Base-by-base conservation (phyloP, 768 basidiomycete genomes). In the Russula vinacea region DNA sequence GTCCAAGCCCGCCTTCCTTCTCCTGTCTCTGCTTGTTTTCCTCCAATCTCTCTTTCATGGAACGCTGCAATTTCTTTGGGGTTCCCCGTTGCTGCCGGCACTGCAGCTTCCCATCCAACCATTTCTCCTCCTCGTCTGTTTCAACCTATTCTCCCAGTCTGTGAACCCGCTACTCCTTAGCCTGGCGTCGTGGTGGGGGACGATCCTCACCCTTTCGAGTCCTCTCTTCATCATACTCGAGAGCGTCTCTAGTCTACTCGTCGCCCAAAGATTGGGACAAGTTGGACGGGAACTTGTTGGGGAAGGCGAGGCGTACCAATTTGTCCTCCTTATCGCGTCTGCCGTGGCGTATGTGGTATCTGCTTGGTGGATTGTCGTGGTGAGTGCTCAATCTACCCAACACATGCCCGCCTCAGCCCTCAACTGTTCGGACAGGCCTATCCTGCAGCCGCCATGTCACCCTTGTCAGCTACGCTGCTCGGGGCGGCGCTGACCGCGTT, bases 401-500 rank as follows among this genome's bases (percentile, higher is more conserved):
- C 29, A 49, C 16, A 47, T 32, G 54, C 35, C 17, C 32, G 37
- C 56, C 42, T 54, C 17, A 17, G 10, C 7, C 56, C 42, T 54
- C 17, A 17, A 14, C 7, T 53, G 51, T 33, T 57, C 29, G 52
- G 58, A 32, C 66, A 92, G 88, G 84, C 89, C 3, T 95, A 94
- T 74, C 88, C 93, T 29, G 81, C 87, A 3, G 89, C 89, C 7
- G 89, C 92, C 6, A 83, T 87, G 10, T 90, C 92, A 0, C 90
- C 94, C 10, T 79, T 96, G 37, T 90, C 93, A 11, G 91, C 94
- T 1, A 95, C 94, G 2, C 78, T 98, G 11, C 79, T 98, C 19
- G 95, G 95, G 3, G 89, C 88, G 2, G 91, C 92, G 2, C 77
- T 96, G 62, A 93, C 94, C 0, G 86, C 92, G 11, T 88, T 96